Conservation (phyloP, 257 asterid genomes). For the Primulina eburnea region DNA sequence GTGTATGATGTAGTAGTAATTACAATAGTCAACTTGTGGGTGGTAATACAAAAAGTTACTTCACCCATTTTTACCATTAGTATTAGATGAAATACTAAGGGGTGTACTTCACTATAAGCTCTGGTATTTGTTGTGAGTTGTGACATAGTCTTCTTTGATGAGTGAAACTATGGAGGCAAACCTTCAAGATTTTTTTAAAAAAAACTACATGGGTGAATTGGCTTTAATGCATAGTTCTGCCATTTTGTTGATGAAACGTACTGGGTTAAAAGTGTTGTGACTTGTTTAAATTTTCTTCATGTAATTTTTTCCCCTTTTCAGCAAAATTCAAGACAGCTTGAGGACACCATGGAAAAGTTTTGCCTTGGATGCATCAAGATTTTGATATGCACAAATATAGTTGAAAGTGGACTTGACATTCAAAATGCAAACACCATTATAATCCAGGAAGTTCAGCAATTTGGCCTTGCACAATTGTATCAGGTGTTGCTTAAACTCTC, state of each 20-base stretch:
- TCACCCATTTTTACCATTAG: neutral
- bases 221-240: conserved; percentile 16
- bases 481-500: conserved; percentile 56
- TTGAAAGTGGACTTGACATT: conserved; percentile 98
- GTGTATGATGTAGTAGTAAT: neutral
- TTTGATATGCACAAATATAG: conserved; percentile 93
- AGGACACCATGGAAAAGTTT: conserved; percentile 93
- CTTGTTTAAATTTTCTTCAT: conserved; percentile 17
- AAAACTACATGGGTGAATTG: neutral
- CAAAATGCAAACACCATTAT: conserved; percentile 94
- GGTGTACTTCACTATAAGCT: neutral
- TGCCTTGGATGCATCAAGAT: conserved; percentile 71
- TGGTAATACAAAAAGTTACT: neutral
- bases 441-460: conserved; percentile 93
- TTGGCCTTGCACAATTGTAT: conserved; percentile 97
- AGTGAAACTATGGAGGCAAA: neutral
- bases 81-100: neutral
- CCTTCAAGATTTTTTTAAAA: neutral
- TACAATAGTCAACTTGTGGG: neutral
- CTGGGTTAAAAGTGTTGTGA: conserved; percentile 21
- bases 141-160: neutral
- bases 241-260: conserved; percentile 11
- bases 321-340: conserved; percentile 96
- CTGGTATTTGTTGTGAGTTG: neutral
- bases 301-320: conserved; percentile 33